Evolutionary conservation across 1,139 yeast genomes (phyloP).

Genomic region (Sugiyamaella novakii): DNA sequence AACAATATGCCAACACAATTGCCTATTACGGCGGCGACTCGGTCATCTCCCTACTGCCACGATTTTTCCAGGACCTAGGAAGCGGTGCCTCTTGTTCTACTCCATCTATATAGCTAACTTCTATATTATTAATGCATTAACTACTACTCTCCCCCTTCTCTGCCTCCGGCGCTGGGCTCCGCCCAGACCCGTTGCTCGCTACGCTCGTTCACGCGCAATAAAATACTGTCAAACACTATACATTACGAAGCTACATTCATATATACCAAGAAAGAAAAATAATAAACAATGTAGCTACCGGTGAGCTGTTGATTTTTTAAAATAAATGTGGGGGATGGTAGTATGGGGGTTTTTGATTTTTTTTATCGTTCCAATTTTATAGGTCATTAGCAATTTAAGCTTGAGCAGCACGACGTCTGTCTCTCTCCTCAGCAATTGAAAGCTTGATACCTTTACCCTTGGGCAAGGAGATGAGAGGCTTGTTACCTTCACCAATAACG

Average conservation of each 20-base stretch:
- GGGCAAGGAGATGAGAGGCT: conserved; percentile 97
- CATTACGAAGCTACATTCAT: conserved; percentile 24
- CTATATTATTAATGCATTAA: neutral
- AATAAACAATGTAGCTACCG: conserved; percentile 19
- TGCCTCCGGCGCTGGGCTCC: conserved; percentile 19
- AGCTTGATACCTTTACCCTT: conserved; percentile 99
- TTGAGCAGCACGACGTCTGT: conserved; percentile 63
- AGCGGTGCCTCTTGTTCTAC: conserved; percentile 5
- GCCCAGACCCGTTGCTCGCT: conserved; percentile 11
- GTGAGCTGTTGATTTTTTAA: conserved; percentile 13
- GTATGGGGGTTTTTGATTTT: conserved; percentile 9
- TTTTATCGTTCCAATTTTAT: conserved; percentile 7
- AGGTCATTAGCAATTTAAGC: conserved; percentile 37
- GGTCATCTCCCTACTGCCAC: conserved; percentile 50
- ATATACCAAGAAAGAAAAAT: conserved; percentile 18
- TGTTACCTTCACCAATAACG: conserved; percentile 97
- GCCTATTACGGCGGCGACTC: conserved; percentile 54
- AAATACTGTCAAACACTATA: conserved; percentile 23
- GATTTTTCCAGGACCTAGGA: conserved; percentile 29
- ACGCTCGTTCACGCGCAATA: too few relatives aligned
- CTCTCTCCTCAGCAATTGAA: conserved; percentile 98
- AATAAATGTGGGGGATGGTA: conserved; percentile 15
- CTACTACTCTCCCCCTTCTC: neutral
- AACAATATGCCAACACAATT: conserved; percentile 29
- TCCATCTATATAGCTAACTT: neutral